phyloP scores from a whole-genome alignment of 768 basidiomycete genomes.

The Guyanaporus albipodus region DNA sequence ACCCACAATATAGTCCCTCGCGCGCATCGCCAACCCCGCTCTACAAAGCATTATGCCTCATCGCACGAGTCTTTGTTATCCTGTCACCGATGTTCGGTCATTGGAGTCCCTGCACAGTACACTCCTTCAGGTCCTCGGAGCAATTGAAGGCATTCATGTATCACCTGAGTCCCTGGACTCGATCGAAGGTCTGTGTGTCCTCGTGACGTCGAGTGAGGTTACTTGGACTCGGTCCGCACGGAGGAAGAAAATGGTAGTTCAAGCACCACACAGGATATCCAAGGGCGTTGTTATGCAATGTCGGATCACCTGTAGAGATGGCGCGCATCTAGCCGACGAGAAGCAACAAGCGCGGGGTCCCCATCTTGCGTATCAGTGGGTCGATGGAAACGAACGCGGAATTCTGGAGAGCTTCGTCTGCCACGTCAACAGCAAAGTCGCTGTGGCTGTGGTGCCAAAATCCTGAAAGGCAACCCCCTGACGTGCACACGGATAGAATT shows the following conservation, averaged over 20 bases:
- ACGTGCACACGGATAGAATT: too few relatives aligned
- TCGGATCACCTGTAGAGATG: constrained; percentile 24
- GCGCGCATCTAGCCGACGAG: constrained; percentile 11
- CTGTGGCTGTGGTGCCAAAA: neutral
- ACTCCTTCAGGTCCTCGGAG: constrained; percentile 32
- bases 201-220: constrained; percentile 35
- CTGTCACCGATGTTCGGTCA: constrained; percentile 19
- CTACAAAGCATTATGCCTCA: constrained; percentile 54
- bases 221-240: constrained; percentile 72
- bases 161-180: neutral
- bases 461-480: too few relatives aligned
- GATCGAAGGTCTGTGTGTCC: constrained; percentile 8
- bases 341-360: constrained; percentile 3
- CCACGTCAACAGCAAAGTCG: constrained; percentile 56
- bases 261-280: neutral
- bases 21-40: constrained; percentile 37
- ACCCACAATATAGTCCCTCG: constrained; percentile 37
- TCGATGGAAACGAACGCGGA: constrained; percentile 51
- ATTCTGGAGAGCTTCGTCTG: constrained; percentile 66
- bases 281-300: constrained; percentile 16
- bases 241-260: constrained; percentile 36
- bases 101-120: constrained; percentile 8
- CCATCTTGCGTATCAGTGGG: constrained; percentile 52
- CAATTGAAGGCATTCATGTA: constrained; percentile 30
- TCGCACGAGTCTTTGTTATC: constrained; percentile 52